Percentiles rank a stretch among this genome's conserved stretches.
Evolutionary conservation across 352 stramenopile species (phyloP).

Genomic region (Plasmopara muralis): DNA sequence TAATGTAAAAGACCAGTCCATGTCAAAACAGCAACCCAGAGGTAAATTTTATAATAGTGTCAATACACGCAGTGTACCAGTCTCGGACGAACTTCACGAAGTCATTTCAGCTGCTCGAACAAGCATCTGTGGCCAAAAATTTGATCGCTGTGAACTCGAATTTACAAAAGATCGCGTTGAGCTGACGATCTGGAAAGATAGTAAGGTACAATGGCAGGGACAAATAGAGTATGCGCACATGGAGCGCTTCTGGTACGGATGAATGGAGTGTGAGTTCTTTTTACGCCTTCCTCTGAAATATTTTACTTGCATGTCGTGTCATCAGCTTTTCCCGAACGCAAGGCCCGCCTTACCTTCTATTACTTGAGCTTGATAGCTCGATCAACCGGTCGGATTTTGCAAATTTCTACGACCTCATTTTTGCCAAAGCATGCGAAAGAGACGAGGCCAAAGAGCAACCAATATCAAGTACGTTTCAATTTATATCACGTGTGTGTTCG

Average conservation of each 20-base stretch:
- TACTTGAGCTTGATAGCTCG: conserved; percentile 37
- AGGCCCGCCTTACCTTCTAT: conserved; percentile 42
- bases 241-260: conserved; percentile 32
- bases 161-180: conserved; percentile 25
- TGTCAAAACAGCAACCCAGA: conserved; percentile 2
- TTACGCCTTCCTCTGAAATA: not conserved
- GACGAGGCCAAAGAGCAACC: conserved; percentile 13
- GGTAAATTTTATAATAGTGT: not conserved
- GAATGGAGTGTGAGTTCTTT: too few relatives aligned
- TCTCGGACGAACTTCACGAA: conserved; percentile 7
- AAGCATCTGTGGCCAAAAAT: conserved; percentile 35
- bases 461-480: conserved; percentile 25
- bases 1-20: conserved; percentile 5
- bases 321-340: conserved; percentile 26
- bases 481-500: not conserved
- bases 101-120: conserved; percentile 26
- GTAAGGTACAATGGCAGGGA: conserved; percentile 25
- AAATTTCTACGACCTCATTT: conserved; percentile 54
- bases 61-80: conserved; percentile 6
- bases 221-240: conserved; percentile 35
- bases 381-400: conserved; percentile 30
- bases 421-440: conserved; percentile 30
- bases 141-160: conserved; percentile 32
- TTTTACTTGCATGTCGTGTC: not conserved
- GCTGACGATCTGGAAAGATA: conserved; percentile 28